A percentile compares a stretch with the other conserved stretches of the same genome.
These are phyloP conservation scores for Boletus insuetus DNA, from an alignment of 768 basidiomycete species.

Conservation along the genomic window DNA sequence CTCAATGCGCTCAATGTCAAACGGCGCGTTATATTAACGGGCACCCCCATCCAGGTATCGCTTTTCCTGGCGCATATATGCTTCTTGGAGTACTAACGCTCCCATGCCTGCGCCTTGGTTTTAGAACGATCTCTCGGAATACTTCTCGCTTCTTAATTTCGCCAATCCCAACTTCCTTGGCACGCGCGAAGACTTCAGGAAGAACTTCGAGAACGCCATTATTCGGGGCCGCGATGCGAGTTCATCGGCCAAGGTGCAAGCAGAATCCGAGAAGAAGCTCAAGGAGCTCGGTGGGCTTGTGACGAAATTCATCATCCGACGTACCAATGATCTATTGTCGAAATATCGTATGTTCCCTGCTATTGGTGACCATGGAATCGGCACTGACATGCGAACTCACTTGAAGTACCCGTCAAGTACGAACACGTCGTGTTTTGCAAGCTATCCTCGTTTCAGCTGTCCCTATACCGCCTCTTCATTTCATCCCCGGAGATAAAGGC, in stretches of 20 bases:
- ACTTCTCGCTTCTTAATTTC: constrained; percentile 90
- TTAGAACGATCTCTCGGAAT: constrained; percentile 93
- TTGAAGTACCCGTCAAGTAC: constrained; percentile 94
- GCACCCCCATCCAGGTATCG: constrained; percentile 84
- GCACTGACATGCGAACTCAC: constrained; percentile 9
- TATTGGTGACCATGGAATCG: background rate
- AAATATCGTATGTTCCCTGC: constrained; percentile 74
- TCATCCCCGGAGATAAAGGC: constrained; percentile 91
- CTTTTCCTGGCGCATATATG: constrained; percentile 2
- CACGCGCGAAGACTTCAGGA: constrained; percentile 85
- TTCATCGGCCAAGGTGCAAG: constrained; percentile 75
- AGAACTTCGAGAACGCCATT: constrained; percentile 92
- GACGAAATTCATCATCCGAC: constrained; percentile 90
- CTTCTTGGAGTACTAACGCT: background rate
- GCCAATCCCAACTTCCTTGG: constrained; percentile 91
- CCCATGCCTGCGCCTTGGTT: background rate
- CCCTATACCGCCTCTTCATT: constrained; percentile 87
- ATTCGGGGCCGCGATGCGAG: constrained; percentile 88
- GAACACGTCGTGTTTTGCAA: constrained; percentile 96
- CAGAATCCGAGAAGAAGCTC: constrained; percentile 83
- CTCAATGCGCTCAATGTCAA: constrained; percentile 81
- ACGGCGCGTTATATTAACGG: constrained; percentile 90
- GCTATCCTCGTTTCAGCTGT: constrained; percentile 77
- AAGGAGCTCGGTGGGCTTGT: constrained; percentile 87
- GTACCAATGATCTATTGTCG: constrained; percentile 91